Conservation (phyloP, 306 rosid species). For the Vigna reflexopilosa region DNA sequence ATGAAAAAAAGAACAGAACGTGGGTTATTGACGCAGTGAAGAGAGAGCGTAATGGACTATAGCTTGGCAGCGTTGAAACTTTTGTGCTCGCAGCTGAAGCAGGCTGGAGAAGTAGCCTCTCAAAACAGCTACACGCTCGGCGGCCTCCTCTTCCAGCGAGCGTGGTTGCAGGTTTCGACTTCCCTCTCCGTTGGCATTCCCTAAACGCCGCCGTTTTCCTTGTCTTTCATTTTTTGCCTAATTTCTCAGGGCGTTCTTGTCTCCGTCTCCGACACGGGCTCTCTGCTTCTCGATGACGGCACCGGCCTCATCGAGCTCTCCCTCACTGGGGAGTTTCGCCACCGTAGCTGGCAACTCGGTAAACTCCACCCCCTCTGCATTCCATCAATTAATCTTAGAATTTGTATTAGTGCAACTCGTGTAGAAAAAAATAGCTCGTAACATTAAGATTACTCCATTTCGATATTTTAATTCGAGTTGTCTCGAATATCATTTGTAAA, state of each 20-base stretch:
- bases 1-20: too few relatives aligned
- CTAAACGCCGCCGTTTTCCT: constrained; percentile 32
- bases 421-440: too few relatives aligned
- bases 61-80: constrained; percentile 76
- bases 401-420: too few relatives aligned
- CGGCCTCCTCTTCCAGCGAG: constrained; percentile 86
- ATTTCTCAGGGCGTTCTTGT: constrained; percentile 67
- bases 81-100: constrained; percentile 62
- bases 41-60: constrained; percentile 62
- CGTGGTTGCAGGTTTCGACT: constrained; percentile 70
- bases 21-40: background rate
- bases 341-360: constrained; percentile 67
- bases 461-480: too few relatives aligned
- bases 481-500: too few relatives aligned
- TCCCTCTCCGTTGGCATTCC: background rate
- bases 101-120: constrained; percentile 55
- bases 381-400: background rate
- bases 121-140: constrained; percentile 58
- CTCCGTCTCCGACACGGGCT: constrained; percentile 40
- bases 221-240: background rate
- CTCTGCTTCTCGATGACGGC: constrained; percentile 76
- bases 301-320: constrained; percentile 69
- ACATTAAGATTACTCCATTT: too few relatives aligned
- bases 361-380: background rate
- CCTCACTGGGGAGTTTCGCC: constrained; percentile 63